Percentiles rank a stretch among this genome's conserved stretches.
Conservation (phyloP, 2,329 filamentous ascomycete genomes). For the Macrophomina tecta region DNA sequence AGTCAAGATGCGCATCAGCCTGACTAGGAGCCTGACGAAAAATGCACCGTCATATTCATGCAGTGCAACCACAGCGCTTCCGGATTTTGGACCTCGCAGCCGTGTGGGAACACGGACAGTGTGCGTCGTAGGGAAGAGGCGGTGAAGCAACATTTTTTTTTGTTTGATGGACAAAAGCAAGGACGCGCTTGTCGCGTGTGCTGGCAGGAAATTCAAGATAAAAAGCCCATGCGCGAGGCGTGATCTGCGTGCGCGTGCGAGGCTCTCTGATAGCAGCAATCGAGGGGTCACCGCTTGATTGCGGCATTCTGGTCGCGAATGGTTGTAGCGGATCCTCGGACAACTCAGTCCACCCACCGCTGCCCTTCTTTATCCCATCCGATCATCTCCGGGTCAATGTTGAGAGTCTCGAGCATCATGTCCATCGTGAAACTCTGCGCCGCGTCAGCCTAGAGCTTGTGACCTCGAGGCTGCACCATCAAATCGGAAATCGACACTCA, state of each 20-base stretch:
- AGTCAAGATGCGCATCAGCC: constrained; percentile 19
- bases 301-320: constrained; percentile 11
- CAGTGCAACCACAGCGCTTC: constrained; percentile 24
- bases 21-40: constrained; percentile 24
- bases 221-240: constrained; percentile 10
- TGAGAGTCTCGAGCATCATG: constrained; percentile 70
- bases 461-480: not conserved
- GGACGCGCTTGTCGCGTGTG: constrained; percentile 21
- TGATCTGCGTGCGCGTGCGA: constrained; percentile 23
- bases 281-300: constrained; percentile 22
- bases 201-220: constrained; percentile 20
- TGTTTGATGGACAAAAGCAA: not conserved
- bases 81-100: constrained; percentile 10
- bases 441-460: not conserved
- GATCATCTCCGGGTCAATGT: constrained; percentile 67
- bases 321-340: constrained; percentile 21
- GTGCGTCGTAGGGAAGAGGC: constrained; percentile 12
- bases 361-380: constrained; percentile 65
- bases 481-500: constrained; percentile 35
- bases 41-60: constrained; percentile 24
- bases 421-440: constrained; percentile 69
- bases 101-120: constrained; percentile 9
- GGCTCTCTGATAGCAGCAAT: constrained; percentile 8
- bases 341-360: constrained; percentile 61
- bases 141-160: constrained; percentile 19